Evolutionary conservation across 148 eudicot species (phyloP).

Genomic region (Dysphania ambrosioides): DNA sequence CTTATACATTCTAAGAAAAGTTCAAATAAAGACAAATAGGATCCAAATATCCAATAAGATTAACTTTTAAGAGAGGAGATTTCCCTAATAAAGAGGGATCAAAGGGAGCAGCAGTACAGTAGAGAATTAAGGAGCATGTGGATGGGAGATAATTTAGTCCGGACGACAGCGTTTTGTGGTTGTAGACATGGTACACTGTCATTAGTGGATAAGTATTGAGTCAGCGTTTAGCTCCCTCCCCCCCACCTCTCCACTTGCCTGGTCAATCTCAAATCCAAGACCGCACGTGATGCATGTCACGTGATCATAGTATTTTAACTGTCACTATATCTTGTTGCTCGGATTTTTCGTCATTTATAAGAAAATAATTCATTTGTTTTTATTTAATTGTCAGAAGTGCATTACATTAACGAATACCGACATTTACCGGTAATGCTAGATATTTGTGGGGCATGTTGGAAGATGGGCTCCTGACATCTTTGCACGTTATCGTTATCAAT

Average conservation of each 20-base stretch:
- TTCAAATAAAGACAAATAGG: too few relatives aligned
- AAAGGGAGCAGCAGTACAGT: too few relatives aligned
- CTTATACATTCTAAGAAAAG: too few relatives aligned
- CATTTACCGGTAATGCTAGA: not conserved
- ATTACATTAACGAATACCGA: not conserved
- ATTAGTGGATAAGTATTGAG: not conserved
- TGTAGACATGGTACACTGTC: not conserved
- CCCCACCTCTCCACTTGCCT: too few relatives aligned
- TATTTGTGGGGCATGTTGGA: not conserved
- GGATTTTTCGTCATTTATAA: not conserved
- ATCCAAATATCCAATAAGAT: too few relatives aligned
- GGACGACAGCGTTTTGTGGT: not conserved
- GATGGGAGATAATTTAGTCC: not conserved
- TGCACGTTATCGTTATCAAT: too few relatives aligned
- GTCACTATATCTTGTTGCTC: too few relatives aligned
- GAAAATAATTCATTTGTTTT: not conserved
- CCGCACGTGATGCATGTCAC: constrained; percentile 24
- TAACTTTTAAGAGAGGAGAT: too few relatives aligned
- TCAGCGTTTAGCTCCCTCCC: not conserved
- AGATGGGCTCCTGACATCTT: not conserved
- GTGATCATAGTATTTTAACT: constrained; percentile 1
- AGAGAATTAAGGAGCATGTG: not conserved
- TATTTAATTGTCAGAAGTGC: not conserved
- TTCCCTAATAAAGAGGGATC: too few relatives aligned
- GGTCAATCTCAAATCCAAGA: constrained; percentile 16